Evolutionary conservation across 1,139 yeast genomes (phyloP).

Genomic region (Pneumocystis carinii): DNA sequence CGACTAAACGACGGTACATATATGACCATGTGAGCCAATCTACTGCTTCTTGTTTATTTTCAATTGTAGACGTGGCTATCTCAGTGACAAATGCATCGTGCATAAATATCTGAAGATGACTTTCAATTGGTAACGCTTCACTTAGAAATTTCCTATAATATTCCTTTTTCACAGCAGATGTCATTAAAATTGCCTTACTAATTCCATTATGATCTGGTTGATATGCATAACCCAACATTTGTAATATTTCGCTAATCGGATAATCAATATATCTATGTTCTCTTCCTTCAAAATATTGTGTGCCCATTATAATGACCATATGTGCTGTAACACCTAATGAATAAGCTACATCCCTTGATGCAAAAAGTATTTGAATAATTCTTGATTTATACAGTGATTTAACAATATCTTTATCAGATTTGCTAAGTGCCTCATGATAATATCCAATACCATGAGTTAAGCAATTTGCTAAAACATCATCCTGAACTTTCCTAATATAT

Average conservation of each 20-base stretch:
- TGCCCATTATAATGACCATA: constrained; percentile 51
- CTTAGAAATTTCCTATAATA: constrained; percentile 59
- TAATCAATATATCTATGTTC: constrained; percentile 62
- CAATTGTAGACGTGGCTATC: constrained; percentile 49
- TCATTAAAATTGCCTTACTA: constrained; percentile 40
- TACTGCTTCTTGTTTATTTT: constrained; percentile 65
- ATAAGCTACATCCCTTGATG: constrained; percentile 41
- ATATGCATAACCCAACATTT: constrained; percentile 54
- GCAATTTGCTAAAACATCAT: constrained; percentile 32
- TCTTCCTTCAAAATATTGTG: constrained; percentile 55
- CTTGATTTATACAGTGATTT: constrained; percentile 38
- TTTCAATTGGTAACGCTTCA: constrained; percentile 74
- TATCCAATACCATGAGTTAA: constrained; percentile 56
- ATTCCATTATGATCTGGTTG: constrained; percentile 21
- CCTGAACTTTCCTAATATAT: constrained; percentile 27
- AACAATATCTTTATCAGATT: constrained; percentile 39
- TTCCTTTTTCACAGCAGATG: constrained; percentile 39
- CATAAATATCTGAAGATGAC: constrained; percentile 43
- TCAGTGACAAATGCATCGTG: constrained; percentile 61
- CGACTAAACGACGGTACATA: constrained; percentile 62
- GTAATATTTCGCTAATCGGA: constrained; percentile 32
- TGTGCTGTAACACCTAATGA: constrained; percentile 37
- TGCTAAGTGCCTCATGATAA: constrained; percentile 44
- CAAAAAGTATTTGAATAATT: constrained; percentile 39
- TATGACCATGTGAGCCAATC: constrained; percentile 81